Percentiles rank a stretch among this genome's conserved stretches.
Conservation (phyloP, 345 rosid species). For the Arabis hirsuta region DNA sequence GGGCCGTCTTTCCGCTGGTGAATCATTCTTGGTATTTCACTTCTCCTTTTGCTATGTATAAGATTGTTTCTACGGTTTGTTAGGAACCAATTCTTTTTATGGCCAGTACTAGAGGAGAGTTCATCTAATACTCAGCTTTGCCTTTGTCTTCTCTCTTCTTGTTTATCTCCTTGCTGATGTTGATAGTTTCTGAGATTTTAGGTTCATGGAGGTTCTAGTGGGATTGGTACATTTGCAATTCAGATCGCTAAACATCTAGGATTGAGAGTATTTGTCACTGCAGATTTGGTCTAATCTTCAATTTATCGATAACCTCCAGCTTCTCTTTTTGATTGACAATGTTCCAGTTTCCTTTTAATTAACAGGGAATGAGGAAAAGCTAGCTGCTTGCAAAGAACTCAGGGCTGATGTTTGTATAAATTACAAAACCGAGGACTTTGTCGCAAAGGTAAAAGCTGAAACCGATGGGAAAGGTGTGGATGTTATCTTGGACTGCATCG, state of each 20-base stretch:
- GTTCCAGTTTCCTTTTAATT: conserved; percentile 19
- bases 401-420: conserved; percentile 91
- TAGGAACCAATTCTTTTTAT: not conserved
- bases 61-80: not conserved
- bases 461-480: conserved; percentile 91
- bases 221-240: conserved; percentile 89
- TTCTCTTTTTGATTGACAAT: not conserved
- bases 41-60: not conserved
- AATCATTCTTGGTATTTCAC: conserved; percentile 65
- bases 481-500: conserved; percentile 81
- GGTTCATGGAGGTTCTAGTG: conserved; percentile 98
- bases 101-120: not conserved
- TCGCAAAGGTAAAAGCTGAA: conserved; percentile 77
- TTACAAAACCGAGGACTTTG: conserved; percentile 91
- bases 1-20: conserved; percentile 64
- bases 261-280: conserved; percentile 74
- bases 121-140: not conserved
- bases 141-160: not conserved
- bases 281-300: conserved; percentile 57
- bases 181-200: conserved; percentile 38
- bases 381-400: conserved; percentile 81
- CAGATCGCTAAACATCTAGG: conserved; percentile 81
- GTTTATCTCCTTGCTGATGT: conserved; percentile 14
- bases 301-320: not conserved
- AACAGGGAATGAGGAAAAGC: conserved; percentile 76